These are phyloP conservation scores for Suhomyces wounanorum DNA, from an alignment of 1,139 yeast species.

Conservation along the genomic window DNA sequence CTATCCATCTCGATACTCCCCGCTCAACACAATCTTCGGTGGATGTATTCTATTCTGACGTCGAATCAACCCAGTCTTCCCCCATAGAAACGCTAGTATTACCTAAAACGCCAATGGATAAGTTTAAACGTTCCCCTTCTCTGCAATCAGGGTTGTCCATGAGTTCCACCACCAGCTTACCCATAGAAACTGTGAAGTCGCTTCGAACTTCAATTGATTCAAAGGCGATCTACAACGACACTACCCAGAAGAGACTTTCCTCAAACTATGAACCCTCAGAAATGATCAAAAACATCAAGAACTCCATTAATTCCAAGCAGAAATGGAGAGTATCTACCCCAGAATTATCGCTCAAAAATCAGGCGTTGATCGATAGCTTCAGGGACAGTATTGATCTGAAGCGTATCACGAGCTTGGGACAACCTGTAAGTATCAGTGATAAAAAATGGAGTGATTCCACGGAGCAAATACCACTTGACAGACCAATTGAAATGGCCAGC, in stretches of 20 bases:
- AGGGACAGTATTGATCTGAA: conserved; percentile 25
- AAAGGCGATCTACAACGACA: conserved; percentile 14
- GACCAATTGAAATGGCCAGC: not conserved
- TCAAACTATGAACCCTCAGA: conserved; percentile 17
- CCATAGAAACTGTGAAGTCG: conserved; percentile 17
- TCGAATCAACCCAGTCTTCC: conserved; percentile 3
- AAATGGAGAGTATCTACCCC: conserved; percentile 11
- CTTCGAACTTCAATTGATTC: conserved; percentile 18
- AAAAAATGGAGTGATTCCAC: not conserved
- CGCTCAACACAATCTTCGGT: not conserved
- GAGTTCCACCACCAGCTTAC: conserved; percentile 4
- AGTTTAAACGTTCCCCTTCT: conserved; percentile 4
- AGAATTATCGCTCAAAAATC: conserved; percentile 16
- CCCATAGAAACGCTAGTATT: not conserved
- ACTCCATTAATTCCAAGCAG: conserved; percentile 20
- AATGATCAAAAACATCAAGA: conserved; percentile 23
- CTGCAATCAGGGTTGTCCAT: conserved; percentile 6
- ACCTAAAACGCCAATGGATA: conserved; percentile 2
- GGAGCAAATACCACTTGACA: not conserved
- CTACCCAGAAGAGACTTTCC: conserved; percentile 13
- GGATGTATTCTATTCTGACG: conserved; percentile 3
- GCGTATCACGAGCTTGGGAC: conserved; percentile 9
- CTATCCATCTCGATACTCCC: not conserved
- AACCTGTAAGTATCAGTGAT: not conserved
- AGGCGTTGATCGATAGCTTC: conserved; percentile 21